Evolutionary conservation across 2,329 filamentous ascomycete species (phyloP).

Genomic region (Ceratocystis cacaofunesta): DNA sequence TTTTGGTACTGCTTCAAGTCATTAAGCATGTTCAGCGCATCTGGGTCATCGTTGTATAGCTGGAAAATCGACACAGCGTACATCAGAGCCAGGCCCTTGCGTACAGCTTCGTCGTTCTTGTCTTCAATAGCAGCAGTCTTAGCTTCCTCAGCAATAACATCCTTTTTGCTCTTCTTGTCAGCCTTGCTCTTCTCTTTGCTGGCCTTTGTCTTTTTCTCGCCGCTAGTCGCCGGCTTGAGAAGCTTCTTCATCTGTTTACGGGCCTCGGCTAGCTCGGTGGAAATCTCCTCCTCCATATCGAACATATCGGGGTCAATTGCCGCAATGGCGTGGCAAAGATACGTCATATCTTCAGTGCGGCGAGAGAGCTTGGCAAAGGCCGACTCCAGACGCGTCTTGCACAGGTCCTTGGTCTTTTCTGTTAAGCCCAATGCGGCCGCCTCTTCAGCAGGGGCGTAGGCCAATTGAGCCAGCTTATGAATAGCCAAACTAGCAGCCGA

Average conservation of each 20-base stretch:
- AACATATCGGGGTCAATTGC: constrained; percentile 38
- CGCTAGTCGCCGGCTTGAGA: constrained; percentile 28
- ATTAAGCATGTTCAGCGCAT: constrained; percentile 66
- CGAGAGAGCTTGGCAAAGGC: constrained; percentile 44
- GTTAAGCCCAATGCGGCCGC: constrained; percentile 32
- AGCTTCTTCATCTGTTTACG: constrained; percentile 38
- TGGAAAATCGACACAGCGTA: constrained; percentile 77
- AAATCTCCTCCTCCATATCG: constrained; percentile 40
- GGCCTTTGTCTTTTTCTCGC: constrained; percentile 20
- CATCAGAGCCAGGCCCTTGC: constrained; percentile 59
- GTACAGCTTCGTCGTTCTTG: constrained; percentile 27
- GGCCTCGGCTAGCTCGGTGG: constrained; percentile 37
- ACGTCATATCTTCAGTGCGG: constrained; percentile 36
- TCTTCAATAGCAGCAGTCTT: constrained; percentile 20
- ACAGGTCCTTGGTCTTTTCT: constrained; percentile 37
- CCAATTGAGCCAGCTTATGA: constrained; percentile 39
- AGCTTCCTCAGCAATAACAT: background rate
- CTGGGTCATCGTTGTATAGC: constrained; percentile 76
- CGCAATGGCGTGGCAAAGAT: constrained; percentile 39
- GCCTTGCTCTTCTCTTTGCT: constrained; percentile 1
- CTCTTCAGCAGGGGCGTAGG: constrained; percentile 35
- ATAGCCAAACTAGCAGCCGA: constrained; percentile 29
- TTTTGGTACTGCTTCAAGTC: constrained; percentile 68
- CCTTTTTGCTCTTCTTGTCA: constrained; percentile 7
- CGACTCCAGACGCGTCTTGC: constrained; percentile 41